phyloP scores from a whole-genome alignment of 805 yeast genomes.

The Zygoascus bituminiphila region DNA sequence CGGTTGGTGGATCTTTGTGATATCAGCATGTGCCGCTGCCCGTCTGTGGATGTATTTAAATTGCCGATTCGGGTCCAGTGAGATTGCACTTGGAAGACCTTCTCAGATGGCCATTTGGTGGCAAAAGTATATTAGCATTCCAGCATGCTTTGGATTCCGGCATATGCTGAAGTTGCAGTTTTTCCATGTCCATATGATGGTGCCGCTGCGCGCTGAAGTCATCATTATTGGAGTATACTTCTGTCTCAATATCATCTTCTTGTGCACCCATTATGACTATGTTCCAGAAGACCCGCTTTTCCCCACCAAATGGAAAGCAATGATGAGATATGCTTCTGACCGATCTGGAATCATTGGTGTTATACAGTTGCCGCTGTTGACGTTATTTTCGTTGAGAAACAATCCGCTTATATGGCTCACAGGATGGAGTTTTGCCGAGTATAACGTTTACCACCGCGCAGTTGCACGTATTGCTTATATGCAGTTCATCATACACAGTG shows the following conservation, averaged over 20 bases:
- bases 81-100: conserved; percentile 19
- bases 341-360: conserved; percentile 45
- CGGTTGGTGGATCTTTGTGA: conserved; percentile 25
- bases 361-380: conserved; percentile 42
- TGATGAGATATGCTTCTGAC: conserved; percentile 41
- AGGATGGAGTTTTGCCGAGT: conserved; percentile 49
- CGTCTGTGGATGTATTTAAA: conserved; percentile 10
- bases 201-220: conserved; percentile 49
- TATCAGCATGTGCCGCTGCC: conserved; percentile 8
- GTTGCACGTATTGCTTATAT: conserved; percentile 38
- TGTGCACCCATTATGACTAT: conserved; percentile 25
- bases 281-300: conserved; percentile 34
- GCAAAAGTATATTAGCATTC: conserved; percentile 28
- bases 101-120: conserved; percentile 13
- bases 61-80: conserved; percentile 18
- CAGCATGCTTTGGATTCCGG: conserved; percentile 29
- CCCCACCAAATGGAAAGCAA: conserved; percentile 27
- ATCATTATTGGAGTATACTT: conserved; percentile 36
- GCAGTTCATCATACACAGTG: conserved; percentile 40
- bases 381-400: conserved; percentile 56
- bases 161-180: conserved; percentile 25
- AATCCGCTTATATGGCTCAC: conserved; percentile 53
- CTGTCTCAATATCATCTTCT: conserved; percentile 28
- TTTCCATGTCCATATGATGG: conserved; percentile 21
- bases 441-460: conserved; percentile 52